Conservation (phyloP, 352 stramenopile species). For the Peronospora belbahrii region DNA sequence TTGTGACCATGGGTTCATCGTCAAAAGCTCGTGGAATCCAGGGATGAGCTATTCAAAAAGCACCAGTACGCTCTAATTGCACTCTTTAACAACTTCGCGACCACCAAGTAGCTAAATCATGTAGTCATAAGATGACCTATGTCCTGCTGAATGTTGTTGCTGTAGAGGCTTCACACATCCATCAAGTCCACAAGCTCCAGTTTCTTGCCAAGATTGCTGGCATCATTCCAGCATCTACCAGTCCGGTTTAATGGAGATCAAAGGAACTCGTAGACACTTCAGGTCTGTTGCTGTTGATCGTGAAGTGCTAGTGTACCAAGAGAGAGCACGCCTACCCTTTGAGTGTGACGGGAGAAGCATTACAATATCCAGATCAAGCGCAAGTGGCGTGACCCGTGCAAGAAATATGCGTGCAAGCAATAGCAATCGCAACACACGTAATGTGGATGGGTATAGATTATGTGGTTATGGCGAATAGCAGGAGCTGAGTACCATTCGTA, state of each 20-base stretch:
- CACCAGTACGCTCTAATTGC: constrained; percentile 72
- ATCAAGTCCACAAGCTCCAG: constrained; percentile 62
- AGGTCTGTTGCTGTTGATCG: constrained; percentile 58
- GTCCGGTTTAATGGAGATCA: constrained; percentile 84
- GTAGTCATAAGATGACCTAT: constrained; percentile 26
- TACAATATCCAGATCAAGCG: constrained; percentile 93
- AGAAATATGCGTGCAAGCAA: constrained; percentile 89
- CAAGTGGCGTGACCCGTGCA: constrained; percentile 87
- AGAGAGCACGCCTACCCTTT: constrained; percentile 85
- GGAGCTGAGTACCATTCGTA: no score
- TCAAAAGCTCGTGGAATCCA: constrained; percentile 90
- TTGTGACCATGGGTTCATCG: constrained; percentile 41
- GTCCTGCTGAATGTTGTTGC: constrained; percentile 11
- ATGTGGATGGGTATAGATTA: constrained; percentile 86
- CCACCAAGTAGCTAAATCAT: constrained; percentile 86
- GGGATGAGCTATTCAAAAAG: constrained; percentile 91
- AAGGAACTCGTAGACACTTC: constrained; percentile 53
- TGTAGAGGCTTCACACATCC: constrained; percentile 14
- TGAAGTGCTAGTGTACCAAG: constrained; percentile 79
- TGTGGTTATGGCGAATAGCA: constrained; percentile 88
- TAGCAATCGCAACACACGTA: constrained; percentile 91
- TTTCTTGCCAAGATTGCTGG: constrained; percentile 46
- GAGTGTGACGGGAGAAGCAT: constrained; percentile 91
- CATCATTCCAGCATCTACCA: constrained; percentile 83
- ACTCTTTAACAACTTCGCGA: constrained; percentile 92